Evolutionary conservation across 2,329 filamentous ascomycete genomes (phyloP).

Genomic region (Colletotrichum sp.): DNA sequence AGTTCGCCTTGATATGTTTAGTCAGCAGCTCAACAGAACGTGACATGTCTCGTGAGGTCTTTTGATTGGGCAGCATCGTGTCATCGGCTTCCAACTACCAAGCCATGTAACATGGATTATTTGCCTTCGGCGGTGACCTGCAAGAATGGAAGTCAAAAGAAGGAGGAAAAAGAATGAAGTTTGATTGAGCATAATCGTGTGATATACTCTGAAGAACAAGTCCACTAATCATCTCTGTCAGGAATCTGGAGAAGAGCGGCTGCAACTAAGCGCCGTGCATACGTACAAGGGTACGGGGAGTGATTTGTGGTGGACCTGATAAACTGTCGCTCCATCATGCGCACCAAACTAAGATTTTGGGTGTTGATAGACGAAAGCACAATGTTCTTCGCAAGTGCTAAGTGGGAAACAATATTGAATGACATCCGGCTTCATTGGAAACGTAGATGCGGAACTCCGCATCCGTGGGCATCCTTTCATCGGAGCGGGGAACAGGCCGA

Average conservation of each 20-base stretch:
- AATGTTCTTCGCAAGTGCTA: background rate
- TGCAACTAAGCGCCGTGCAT: no score
- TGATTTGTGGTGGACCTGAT: no score
- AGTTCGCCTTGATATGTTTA: background rate
- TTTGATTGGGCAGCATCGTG: background rate
- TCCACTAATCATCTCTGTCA: no score
- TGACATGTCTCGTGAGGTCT: background rate
- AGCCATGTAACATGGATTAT: background rate
- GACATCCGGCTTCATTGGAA: background rate
- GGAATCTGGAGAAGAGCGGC: no score
- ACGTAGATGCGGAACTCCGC: background rate
- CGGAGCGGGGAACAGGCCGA: background rate
- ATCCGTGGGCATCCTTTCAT: background rate
- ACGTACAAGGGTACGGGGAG: no score
- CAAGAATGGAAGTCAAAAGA: no score
- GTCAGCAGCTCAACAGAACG: background rate
- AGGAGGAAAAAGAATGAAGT: fast-evolving
- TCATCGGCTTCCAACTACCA: background rate
- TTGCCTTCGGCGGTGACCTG: no score
- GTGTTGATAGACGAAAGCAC: background rate
- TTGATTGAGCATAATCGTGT: no score
- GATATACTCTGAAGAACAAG: no score
- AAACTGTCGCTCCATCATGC: background rate
- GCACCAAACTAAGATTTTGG: background rate
- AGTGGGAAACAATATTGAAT: background rate